Evolutionary conservation across 2,329 filamentous ascomycete species (phyloP), one percentile per base, ranked within the genome.

Genomic region (Dactylellina sp.): DNA sequence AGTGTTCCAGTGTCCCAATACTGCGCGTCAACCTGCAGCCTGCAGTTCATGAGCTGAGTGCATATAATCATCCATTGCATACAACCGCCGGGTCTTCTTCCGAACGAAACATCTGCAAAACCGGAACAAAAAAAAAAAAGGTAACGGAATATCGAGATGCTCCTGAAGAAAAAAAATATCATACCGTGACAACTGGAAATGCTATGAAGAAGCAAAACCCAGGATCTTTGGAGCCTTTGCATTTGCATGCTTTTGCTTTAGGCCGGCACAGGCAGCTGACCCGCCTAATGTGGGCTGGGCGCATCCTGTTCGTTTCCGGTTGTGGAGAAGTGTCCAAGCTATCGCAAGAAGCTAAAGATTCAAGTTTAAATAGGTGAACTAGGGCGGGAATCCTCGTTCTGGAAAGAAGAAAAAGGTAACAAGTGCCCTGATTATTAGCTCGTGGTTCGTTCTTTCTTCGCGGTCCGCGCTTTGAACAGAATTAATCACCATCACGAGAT

Each of bases 11-110:
- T 40, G 11, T 40, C 9, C 37, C 49, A 14, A 32, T 18, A n/a
- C 32, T 55, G 53, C 37, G 22, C 39, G 53, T 57, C 53, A 57
- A 57, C 50, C 28, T 55, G 50, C 50, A 55, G 39, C 39, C 22
- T 57, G 39, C 20, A 57, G 14, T 22, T 37, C 16, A 25, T 14
- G 18, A 56, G 25, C 40, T 66, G 62, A 66, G 62, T 56, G 62
- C 62, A 66, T 66, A 66, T 57, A 57, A 59, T 14, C 53, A 22
- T 14, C 24, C 20, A 24, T 62, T 59, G 62, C 62, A 66, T 66
- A 66, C 44, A 66, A 46, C 62, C 62, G 53, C 44, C 62, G 52
- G 62, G 22, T 59, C 24, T 39, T 37, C 37, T 57, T 44, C 53
- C 53, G 53, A 35, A 28, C 16, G 16, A 50, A 25, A 32, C 24